A percentile compares a stretch with the other conserved stretches of the same genome.
Evolutionary conservation across 192 early-diverging fungal genomes (phyloP).

Genomic region (Coemansia sp.): DNA sequence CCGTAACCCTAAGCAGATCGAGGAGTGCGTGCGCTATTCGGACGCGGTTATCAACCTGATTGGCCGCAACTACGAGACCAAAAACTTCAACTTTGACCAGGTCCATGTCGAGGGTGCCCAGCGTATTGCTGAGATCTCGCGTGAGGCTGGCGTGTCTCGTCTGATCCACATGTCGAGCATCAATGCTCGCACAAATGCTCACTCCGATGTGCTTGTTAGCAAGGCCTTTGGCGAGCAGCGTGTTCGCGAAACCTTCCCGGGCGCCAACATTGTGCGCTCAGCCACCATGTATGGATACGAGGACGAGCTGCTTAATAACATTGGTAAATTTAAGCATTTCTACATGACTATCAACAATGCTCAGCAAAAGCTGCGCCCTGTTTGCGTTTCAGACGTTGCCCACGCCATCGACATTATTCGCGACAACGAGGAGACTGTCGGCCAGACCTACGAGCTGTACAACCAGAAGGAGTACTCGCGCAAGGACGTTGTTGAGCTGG

Average conservation of each 20-base stretch:
- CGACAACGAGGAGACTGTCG: conserved; percentile 69
- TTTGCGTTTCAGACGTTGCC: conserved; percentile 83
- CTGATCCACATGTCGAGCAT: conserved; percentile 90
- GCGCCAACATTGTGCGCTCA: conserved; percentile 92
- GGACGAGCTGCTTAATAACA: conserved; percentile 89
- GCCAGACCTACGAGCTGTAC: conserved; percentile 88
- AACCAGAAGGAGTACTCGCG: conserved; percentile 77
- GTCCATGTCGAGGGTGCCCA: conserved; percentile 85
- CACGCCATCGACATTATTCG: conserved; percentile 73
- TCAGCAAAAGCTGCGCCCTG: conserved; percentile 48
- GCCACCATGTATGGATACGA: conserved; percentile 87
- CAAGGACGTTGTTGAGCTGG: conserved; percentile 70
- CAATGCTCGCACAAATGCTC: conserved; percentile 72
- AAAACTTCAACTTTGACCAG: conserved; percentile 86
- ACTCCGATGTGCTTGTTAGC: conserved; percentile 75
- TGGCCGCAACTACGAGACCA: conserved; percentile 88
- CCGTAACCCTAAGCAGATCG: conserved; percentile 80
- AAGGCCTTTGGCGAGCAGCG: conserved; percentile 93
- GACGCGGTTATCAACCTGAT: conserved; percentile 96
- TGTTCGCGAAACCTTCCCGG: conserved; percentile 86
- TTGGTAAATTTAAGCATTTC: conserved; percentile 61
- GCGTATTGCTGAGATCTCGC: conserved; percentile 73
- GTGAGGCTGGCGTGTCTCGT: conserved; percentile 77
- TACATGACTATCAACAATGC: conserved; percentile 43
- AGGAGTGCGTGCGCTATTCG: conserved; percentile 84